phyloP scores from a whole-genome alignment of 1,284 basidiomycete genomes.

The Puccinia horiana region DNA sequence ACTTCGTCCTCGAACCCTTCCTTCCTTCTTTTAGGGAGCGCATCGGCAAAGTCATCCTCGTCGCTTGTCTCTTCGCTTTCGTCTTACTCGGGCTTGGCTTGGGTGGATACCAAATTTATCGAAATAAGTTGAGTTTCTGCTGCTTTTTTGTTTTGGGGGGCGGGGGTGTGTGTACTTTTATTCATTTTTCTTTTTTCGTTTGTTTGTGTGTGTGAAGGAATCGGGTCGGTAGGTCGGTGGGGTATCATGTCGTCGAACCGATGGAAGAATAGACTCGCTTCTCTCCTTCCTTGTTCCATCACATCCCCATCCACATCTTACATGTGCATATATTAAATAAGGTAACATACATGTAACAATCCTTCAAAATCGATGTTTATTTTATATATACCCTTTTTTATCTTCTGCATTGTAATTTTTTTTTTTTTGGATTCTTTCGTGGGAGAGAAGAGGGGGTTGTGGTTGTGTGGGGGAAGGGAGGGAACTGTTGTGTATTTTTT shows the following conservation, averaged over 20 bases:
- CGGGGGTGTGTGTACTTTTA: background rate
- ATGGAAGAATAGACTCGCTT: slow-evolving; percentile 9
- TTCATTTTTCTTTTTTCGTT: background rate
- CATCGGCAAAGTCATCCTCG: background rate
- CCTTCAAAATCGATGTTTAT: too few relatives aligned
- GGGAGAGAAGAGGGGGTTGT: too few relatives aligned
- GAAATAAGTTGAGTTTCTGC: background rate
- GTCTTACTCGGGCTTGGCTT: background rate
- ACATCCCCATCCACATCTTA: too few relatives aligned
- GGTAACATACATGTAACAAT: too few relatives aligned
- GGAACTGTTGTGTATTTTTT: too few relatives aligned
- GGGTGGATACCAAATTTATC: background rate
- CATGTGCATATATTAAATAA: too few relatives aligned
- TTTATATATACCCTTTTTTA: too few relatives aligned
- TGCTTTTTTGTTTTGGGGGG: background rate
- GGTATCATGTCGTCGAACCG: slow-evolving; percentile 14
- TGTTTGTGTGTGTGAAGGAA: background rate
- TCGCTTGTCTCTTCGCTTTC: background rate
- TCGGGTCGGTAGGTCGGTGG: background rate
- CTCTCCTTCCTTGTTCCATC: background rate
- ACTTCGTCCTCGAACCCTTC: slow-evolving; percentile 25
- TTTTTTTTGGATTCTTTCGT: too few relatives aligned
- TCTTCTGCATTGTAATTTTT: too few relatives aligned
- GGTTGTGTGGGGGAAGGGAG: too few relatives aligned
- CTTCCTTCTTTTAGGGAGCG: slow-evolving; percentile 7